Conservation (phyloP, 306 rosid genomes). For the Hylodesmum podocarpum region DNA sequence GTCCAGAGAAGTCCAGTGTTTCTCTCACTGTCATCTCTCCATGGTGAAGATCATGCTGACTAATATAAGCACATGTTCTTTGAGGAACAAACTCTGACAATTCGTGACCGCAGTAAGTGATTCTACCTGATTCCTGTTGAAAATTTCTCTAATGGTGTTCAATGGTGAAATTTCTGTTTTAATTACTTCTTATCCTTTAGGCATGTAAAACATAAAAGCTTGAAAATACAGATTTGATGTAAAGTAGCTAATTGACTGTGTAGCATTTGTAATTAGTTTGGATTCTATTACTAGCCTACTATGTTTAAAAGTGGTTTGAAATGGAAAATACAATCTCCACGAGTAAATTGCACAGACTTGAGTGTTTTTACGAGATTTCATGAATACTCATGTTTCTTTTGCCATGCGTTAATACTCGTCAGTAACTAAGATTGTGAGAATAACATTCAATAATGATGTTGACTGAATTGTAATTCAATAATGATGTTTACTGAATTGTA, state of each 20-base stretch:
- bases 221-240: too few relatives aligned
- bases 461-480: too few relatives aligned
- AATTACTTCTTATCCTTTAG: neutral
- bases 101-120: slow-evolving; percentile 79
- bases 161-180: neutral
- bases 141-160: neutral
- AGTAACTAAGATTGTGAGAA: too few relatives aligned
- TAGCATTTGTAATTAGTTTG: neutral
- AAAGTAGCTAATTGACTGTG: too few relatives aligned
- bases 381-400: too few relatives aligned
- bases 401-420: too few relatives aligned
- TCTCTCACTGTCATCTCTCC: slow-evolving; percentile 80
- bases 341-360: too few relatives aligned
- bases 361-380: too few relatives aligned
- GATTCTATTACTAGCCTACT: neutral
- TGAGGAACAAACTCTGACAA: slow-evolving; percentile 74
- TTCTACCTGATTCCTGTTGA: slow-evolving; percentile 58
- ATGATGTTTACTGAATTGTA: too few relatives aligned
- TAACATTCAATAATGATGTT: too few relatives aligned
- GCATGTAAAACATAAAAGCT: too few relatives aligned
- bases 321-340: neutral
- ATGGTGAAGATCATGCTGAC: slow-evolving; percentile 84
- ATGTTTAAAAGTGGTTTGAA: neutral
- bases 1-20: slow-evolving; percentile 68
- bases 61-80: slow-evolving; percentile 83